Percentiles rank a stretch among this genome's conserved stretches.
These are phyloP conservation scores for Backusella liffmaniae DNA, from an alignment of 192 early-diverging fungal species.

Conservation along the genomic window DNA sequence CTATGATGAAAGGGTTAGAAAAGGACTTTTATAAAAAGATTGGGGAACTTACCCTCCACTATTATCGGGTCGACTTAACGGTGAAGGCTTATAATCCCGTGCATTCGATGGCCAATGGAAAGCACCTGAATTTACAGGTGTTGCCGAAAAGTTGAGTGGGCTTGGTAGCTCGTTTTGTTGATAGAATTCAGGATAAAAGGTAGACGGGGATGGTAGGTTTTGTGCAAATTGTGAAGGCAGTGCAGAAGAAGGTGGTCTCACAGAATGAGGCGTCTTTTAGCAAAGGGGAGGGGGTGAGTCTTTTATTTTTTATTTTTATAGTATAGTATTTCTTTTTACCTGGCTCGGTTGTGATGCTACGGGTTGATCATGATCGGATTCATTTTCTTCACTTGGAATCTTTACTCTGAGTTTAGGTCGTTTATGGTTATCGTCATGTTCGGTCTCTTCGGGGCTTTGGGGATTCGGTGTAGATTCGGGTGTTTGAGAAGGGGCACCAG, in stretches of 20 bases:
- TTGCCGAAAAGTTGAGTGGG: constrained; percentile 74
- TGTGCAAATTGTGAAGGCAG: constrained; percentile 65
- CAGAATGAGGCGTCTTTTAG: background rate
- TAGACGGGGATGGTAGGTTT: constrained; percentile 73
- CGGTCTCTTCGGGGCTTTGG: background rate
- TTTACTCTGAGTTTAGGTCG: constrained; percentile 3
- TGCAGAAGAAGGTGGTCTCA: constrained; percentile 56
- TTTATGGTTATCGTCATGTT: background rate
- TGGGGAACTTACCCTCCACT: background rate
- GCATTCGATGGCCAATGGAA: constrained; percentile 16
- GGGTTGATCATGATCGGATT: background rate
- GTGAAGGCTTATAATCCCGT: constrained; percentile 11
- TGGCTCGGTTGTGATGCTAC: background rate
- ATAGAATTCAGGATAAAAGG: constrained; percentile 76
- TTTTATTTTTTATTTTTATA: background rate
- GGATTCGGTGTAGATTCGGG: constrained; percentile 5
- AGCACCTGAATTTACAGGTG: constrained; percentile 52
- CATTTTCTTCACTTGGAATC: background rate
- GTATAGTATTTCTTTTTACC: background rate
- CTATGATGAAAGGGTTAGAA: background rate
- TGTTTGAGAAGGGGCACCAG: background rate
- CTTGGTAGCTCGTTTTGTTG: constrained; percentile 69
- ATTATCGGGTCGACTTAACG: constrained; percentile 4
- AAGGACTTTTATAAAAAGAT: background rate
- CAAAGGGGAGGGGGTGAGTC: background rate